Base-by-base conservation (phyloP, 352 stramenopile genomes). In the Globisporangium radiosum region DNA sequence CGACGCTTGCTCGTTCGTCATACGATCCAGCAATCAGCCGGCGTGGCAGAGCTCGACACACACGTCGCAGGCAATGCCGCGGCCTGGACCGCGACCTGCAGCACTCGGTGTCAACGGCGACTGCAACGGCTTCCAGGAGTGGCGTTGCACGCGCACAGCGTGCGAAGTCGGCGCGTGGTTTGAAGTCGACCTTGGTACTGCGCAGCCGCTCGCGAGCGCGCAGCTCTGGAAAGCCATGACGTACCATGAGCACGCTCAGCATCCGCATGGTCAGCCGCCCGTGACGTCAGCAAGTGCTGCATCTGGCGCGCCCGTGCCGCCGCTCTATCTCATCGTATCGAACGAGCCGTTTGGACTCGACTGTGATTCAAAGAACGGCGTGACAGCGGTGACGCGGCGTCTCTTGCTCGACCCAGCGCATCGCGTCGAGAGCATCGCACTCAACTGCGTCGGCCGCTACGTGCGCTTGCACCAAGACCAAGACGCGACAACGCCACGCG, bases 151-250 rank as follows among this genome's bases (percentile, higher is more conserved):
- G 25, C 75, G 83, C n/a, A 90, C 83, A 0, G 68, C 62, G 36
- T 78, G 73, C 25, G 75, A 92, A 62, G 33, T 42, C 2, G 76
- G 83, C 49, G 73, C 80, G 19, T 92, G 76, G 78, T 92, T 78
- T 78, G 69, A 87, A 55, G 83, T 92, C 44, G 83, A 92, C 54
- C 64, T 92, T 5, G 70, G 71, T 13, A 58, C 66, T 5, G 47
- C 63, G 6, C 58, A 71, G 10, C 13, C 47, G 2, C 63, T 92
- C 54, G 64, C 69, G 6, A 71, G 65, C 13, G 58, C 90, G 5
- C 71, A 82, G 6, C 44, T 92, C 59, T 92, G 83, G 83, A 90
- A 87, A 45, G 69, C 64, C 0, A 78, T 82, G 73, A 87, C 78
- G 44, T 88, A 88, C 54, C 82, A 92, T 38, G 76, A 89, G 47